Evolutionary conservation across 2,329 filamentous ascomycete genomes (phyloP).

Genomic region (Arthrobotrys sphaeroides): DNA sequence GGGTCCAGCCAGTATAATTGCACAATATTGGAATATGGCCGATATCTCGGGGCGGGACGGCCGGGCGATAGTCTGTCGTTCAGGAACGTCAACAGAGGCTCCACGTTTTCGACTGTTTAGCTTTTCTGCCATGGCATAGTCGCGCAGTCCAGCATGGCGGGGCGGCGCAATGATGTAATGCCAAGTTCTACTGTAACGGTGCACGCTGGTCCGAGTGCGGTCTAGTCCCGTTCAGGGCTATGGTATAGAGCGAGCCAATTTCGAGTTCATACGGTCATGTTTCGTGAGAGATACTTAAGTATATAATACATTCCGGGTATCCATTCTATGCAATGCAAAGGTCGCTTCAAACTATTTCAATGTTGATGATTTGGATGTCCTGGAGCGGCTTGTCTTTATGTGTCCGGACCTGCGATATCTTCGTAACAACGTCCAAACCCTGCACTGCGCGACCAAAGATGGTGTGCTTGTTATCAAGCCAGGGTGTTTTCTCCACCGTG

Average conservation of each 20-base stretch:
- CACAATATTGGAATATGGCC: conserved; percentile 20
- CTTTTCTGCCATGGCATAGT: background rate
- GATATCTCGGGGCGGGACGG: conserved; percentile 27
- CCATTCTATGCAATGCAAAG: conserved; percentile 15
- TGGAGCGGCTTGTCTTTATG: conserved; percentile 94
- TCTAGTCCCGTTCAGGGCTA: background rate
- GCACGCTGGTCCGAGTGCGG: conserved; percentile 17
- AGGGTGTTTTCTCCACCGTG: conserved; percentile 95
- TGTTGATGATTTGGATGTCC: conserved; percentile 96
- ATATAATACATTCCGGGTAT: conserved; percentile 24
- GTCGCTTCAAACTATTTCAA: conserved; percentile 65
- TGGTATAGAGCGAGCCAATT: background rate
- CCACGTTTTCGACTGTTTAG: conserved; percentile 30
- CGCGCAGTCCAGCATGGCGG: conserved; percentile 20
- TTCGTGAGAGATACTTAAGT: background rate
- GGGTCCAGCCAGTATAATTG: background rate
- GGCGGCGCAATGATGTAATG: conserved; percentile 44
- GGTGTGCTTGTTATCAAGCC: conserved; percentile 95
- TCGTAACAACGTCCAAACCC: conserved; percentile 92
- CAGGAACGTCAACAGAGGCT: conserved; percentile 37
- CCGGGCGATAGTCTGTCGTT: conserved; percentile 43
- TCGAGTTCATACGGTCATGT: conserved; percentile 4
- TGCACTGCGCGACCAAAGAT: conserved; percentile 91
- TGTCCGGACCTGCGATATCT: conserved; percentile 89
- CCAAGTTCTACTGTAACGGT: conserved; percentile 26